A percentile compares a stretch with the other conserved stretches of the same genome.
Conservation (phyloP, 106 monocot genomes). For the Dactylorhiza incarnata region DNA sequence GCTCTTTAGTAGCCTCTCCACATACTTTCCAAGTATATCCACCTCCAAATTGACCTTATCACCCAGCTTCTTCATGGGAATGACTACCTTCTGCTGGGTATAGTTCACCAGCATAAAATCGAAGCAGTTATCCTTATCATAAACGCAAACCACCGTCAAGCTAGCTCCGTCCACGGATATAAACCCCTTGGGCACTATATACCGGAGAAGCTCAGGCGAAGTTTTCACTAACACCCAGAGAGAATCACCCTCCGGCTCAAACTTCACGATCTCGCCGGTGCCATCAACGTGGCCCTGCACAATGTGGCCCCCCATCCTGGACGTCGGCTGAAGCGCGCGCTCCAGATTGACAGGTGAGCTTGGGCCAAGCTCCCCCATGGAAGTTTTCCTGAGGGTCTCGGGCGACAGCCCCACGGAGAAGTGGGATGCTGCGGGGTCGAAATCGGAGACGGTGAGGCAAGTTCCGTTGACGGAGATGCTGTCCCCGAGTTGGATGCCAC, state of each 20-base stretch:
- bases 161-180: slow-evolving; percentile 86
- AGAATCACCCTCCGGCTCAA: slow-evolving; percentile 68
- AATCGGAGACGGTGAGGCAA: slow-evolving; percentile 80
- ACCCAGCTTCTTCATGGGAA: slow-evolving; percentile 72
- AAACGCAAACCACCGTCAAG: slow-evolving; percentile 77
- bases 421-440: slow-evolving; percentile 22
- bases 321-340: slow-evolving; percentile 55
- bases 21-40: slow-evolving; percentile 92
- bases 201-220: slow-evolving; percentile 46
- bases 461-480: slow-evolving; percentile 87
- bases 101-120: slow-evolving; percentile 94
- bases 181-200: slow-evolving; percentile 84
- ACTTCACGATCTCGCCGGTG: slow-evolving; percentile 68
- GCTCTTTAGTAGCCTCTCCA: slow-evolving; percentile 64
- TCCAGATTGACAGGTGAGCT: slow-evolving; percentile 70
- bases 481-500: slow-evolving; percentile 66
- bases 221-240: slow-evolving; percentile 77
- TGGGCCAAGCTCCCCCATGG: slow-evolving; percentile 39
- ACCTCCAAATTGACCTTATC: slow-evolving; percentile 96
- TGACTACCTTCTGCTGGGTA: slow-evolving; percentile 85
- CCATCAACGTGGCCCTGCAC: slow-evolving; percentile 95
- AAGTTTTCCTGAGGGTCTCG: slow-evolving; percentile 79
- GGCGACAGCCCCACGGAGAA: slow-evolving; percentile 85
- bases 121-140: slow-evolving; percentile 76
- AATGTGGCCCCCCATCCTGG: slow-evolving; percentile 95